Evolutionary conservation across 1,284 basidiomycete genomes (phyloP).

Genomic region (Leccinum pallidistipes): DNA sequence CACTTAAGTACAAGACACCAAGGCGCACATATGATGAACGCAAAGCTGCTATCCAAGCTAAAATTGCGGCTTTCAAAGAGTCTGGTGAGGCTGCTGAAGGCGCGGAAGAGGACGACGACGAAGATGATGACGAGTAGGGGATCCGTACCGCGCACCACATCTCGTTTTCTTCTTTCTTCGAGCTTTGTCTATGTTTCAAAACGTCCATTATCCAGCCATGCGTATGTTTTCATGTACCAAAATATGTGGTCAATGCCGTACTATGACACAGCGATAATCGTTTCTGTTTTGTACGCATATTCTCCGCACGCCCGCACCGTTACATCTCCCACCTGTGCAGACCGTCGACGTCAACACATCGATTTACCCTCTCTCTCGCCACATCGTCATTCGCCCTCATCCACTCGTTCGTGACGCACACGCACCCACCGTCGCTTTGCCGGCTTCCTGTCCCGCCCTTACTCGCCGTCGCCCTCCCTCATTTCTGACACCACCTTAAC

Average conservation of each 20-base stretch:
- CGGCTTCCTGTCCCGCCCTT: too few species aligned
- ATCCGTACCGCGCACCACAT: slow-evolving; percentile 14
- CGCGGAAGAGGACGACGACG: slow-evolving; percentile 49
- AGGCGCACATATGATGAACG: slow-evolving; percentile 83
- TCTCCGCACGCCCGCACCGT: too few species aligned
- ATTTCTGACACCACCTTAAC: too few species aligned
- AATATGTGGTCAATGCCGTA: slow-evolving; percentile 7
- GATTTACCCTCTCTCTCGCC: too few species aligned
- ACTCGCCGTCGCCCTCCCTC: too few species aligned
- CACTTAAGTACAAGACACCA: slow-evolving; percentile 67
- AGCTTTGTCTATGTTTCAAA: slow-evolving; percentile 8
- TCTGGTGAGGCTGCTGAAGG: slow-evolving; percentile 50
- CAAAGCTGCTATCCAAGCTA: slow-evolving; percentile 73
- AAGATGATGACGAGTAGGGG: slow-evolving; percentile 58
- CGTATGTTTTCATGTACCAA: slow-evolving; percentile 21
- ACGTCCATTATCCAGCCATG: slow-evolving; percentile 11
- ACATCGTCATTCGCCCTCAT: too few species aligned
- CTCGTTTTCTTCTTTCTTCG: slow-evolving; percentile 1
- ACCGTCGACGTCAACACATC: too few species aligned
- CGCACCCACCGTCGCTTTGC: too few species aligned
- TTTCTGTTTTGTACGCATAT: slow-evolving; percentile 16
- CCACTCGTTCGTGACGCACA: too few species aligned
- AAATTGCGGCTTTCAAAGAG: slow-evolving; percentile 84
- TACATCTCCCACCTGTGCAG: too few species aligned
- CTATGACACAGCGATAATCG: slow-evolving; percentile 29